A percentile compares a stretch with the other conserved stretches of the same genome.
Conservation (phyloP, 306 rosid genomes). For the Gillenia trifoliata region DNA sequence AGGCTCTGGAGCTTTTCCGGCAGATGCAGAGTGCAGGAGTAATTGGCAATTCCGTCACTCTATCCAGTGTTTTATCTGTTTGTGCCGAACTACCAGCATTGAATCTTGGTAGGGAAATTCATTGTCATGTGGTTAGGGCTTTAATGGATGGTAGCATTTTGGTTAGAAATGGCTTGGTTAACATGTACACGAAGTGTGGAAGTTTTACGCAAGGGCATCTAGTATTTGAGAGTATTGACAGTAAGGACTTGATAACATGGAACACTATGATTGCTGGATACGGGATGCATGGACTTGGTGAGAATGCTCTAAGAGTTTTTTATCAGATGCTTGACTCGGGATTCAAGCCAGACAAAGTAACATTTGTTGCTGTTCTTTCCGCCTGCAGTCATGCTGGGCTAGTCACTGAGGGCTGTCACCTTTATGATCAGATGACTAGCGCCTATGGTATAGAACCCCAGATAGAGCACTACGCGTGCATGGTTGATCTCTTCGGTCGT, state of each 20-base stretch:
- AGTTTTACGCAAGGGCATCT: conserved; percentile 50
- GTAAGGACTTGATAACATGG: conserved; percentile 71
- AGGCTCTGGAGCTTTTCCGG: conserved; percentile 64
- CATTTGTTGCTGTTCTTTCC: conserved; percentile 65
- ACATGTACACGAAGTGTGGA: conserved; percentile 81
- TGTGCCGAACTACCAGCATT: conserved; percentile 64
- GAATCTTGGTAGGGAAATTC: conserved; percentile 71
- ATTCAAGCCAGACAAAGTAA: conserved; percentile 57
- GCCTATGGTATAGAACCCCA: conserved; percentile 55
- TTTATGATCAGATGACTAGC: conserved; percentile 46
- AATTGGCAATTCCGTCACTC: conserved; percentile 52
- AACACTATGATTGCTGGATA: conserved; percentile 74
- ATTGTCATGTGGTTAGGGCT: conserved; percentile 51
- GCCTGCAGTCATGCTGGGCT: conserved; percentile 87
- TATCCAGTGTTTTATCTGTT: conserved; percentile 63
- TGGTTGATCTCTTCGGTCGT: conserved; percentile 83
- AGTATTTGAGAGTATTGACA: conserved; percentile 47
- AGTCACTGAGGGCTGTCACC: conserved; percentile 45
- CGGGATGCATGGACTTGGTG: conserved; percentile 80
- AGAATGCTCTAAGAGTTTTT: conserved; percentile 55
- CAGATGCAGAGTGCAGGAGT: conserved; percentile 65
- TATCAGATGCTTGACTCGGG: conserved; percentile 49
- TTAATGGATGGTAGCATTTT: conserved; percentile 52
- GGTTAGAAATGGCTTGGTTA: conserved; percentile 76
- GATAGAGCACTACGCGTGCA: conserved; percentile 78